Evolutionary conservation across 257 asterid species (phyloP).

Genomic region (Agastache rugosa): DNA sequence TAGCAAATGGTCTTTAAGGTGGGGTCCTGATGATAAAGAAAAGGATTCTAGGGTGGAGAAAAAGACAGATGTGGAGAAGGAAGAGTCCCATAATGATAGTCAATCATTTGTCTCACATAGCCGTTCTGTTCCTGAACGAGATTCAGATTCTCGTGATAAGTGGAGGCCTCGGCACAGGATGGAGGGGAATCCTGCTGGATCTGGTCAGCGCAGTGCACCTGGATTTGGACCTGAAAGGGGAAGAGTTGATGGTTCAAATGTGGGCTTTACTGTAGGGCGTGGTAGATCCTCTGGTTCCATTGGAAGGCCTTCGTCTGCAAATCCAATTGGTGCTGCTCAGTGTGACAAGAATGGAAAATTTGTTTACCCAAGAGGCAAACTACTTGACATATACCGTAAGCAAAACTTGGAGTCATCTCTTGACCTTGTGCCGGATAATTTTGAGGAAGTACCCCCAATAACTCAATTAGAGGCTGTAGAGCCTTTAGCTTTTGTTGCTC

Average conservation of each 20-base stretch:
- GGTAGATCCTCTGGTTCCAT: slow-evolving; percentile 69
- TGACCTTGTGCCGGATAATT: slow-evolving; percentile 52
- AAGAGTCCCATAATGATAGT: slow-evolving; percentile 63
- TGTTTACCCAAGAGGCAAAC: slow-evolving; percentile 90
- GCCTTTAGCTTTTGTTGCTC: slow-evolving; percentile 89
- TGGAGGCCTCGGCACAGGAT: slow-evolving; percentile 99
- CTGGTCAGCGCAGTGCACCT: slow-evolving; percentile 90
- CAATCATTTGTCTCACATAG: slow-evolving; percentile 58
- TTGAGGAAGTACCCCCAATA: slow-evolving; percentile 72
- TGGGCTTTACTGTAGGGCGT: slow-evolving; percentile 91
- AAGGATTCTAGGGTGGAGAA: slow-evolving; percentile 80
- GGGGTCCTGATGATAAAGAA: slow-evolving; percentile 99
- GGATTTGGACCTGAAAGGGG: slow-evolving; percentile 94
- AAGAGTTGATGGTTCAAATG: slow-evolving; percentile 71
- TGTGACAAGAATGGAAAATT: slow-evolving; percentile 57
- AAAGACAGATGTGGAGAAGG: slow-evolving; percentile 76
- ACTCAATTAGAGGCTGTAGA: slow-evolving; percentile 59
- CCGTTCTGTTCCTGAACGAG: slow-evolving; percentile 81
- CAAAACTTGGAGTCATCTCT: slow-evolving; percentile 60
- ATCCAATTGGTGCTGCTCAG: slow-evolving; percentile 60
- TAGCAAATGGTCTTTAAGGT: slow-evolving; percentile 90
- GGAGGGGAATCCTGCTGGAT: slow-evolving; percentile 73
- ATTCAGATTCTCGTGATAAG: slow-evolving; percentile 92
- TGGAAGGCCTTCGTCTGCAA: slow-evolving; percentile 53
- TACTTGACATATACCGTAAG: slow-evolving; percentile 88